phyloP scores from a whole-genome alignment of 208 protist genomes.

The Crithidia fasciculata region DNA sequence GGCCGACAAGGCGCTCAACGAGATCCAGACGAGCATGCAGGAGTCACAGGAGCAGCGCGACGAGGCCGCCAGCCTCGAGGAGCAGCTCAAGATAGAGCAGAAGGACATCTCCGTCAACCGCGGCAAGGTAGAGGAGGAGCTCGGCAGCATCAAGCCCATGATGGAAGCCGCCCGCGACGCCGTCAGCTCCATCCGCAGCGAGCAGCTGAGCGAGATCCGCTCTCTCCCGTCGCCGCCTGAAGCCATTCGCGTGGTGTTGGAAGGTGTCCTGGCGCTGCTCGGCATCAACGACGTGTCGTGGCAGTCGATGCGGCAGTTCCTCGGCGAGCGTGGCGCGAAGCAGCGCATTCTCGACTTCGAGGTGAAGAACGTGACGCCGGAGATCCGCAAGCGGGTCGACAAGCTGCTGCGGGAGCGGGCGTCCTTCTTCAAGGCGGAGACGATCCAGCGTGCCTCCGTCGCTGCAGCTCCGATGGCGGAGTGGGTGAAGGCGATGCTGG shows the following conservation, averaged over 20 bases:
- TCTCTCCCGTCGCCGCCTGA: constrained; percentile 94
- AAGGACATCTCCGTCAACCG: constrained; percentile 81
- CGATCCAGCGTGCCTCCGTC: constrained; percentile 90
- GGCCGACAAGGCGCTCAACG: constrained; percentile 92
- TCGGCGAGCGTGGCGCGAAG: constrained; percentile 92
- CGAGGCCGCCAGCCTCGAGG: constrained; percentile 88
- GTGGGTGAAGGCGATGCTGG: constrained; percentile 97
- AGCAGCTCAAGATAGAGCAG: constrained; percentile 91
- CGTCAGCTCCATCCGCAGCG: constrained; percentile 93
- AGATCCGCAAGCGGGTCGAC: constrained; percentile 81
- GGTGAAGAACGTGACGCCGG: constrained; percentile 88
- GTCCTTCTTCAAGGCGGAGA: constrained; percentile 93
- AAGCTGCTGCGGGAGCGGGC: constrained; percentile 89
- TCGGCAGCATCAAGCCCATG: constrained; percentile 93
- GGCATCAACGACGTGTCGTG: constrained; percentile 95
- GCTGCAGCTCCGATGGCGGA: constrained; percentile 96
- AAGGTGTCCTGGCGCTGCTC: constrained; percentile 96
- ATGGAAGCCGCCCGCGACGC: constrained; percentile 94
- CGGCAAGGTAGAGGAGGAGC: constrained; percentile 90
- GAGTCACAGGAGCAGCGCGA: constrained; percentile 92
- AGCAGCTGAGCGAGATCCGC: constrained; percentile 96
- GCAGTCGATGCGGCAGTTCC: constrained; percentile 96
- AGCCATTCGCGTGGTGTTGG: constrained; percentile 95
- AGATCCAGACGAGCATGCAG: constrained; percentile 96
- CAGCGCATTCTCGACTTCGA: constrained; percentile 97